phyloP scores from a whole-genome alignment of 2,329 filamentous ascomycete genomes.

The Colletotrichum sp. region DNA sequence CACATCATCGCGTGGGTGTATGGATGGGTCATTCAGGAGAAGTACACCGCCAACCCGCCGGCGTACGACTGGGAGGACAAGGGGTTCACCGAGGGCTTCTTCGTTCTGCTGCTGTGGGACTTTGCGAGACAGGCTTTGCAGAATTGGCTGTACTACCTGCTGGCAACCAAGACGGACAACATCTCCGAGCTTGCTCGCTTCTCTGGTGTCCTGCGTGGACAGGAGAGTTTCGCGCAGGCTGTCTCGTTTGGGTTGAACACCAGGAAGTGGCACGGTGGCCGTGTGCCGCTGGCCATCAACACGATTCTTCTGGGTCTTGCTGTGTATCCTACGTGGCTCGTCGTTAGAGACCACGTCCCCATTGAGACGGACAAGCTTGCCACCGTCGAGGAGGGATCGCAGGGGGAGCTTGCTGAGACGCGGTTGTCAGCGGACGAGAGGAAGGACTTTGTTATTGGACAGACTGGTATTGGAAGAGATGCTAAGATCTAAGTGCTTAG shows the following conservation, averaged over 20 bases:
- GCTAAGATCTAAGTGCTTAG: background rate
- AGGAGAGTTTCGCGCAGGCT: constrained; percentile 46
- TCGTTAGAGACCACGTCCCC: constrained; percentile 32
- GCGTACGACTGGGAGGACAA: constrained; percentile 44
- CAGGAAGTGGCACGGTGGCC: constrained; percentile 39
- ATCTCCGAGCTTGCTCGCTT: constrained; percentile 54
- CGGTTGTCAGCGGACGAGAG: background rate
- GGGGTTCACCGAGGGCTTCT: constrained; percentile 52
- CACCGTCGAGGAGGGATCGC: background rate
- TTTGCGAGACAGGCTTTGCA: constrained; percentile 58
- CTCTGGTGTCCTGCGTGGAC: constrained; percentile 43
- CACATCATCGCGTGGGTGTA: constrained; percentile 57
- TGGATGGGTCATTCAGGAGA: constrained; percentile 57
- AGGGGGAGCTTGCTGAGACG: background rate
- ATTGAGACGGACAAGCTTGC: constrained; percentile 24
- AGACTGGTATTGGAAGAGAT: constrained; percentile 6
- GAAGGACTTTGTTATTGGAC: constrained; percentile 5
- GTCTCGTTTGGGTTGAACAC: constrained; percentile 45
- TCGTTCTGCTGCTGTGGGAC: constrained; percentile 52
- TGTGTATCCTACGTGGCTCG: constrained; percentile 32
- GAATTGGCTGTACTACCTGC: constrained; percentile 62
- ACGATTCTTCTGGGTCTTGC: constrained; percentile 40
- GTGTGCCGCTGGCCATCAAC: constrained; percentile 43
- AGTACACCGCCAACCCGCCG: constrained; percentile 47
- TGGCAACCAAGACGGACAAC: constrained; percentile 60